Evolutionary conservation across 2,329 filamentous ascomycete species (phyloP), one percentile per base, ranked within the genome.

Genomic region (Penicillium concentricum): DNA sequence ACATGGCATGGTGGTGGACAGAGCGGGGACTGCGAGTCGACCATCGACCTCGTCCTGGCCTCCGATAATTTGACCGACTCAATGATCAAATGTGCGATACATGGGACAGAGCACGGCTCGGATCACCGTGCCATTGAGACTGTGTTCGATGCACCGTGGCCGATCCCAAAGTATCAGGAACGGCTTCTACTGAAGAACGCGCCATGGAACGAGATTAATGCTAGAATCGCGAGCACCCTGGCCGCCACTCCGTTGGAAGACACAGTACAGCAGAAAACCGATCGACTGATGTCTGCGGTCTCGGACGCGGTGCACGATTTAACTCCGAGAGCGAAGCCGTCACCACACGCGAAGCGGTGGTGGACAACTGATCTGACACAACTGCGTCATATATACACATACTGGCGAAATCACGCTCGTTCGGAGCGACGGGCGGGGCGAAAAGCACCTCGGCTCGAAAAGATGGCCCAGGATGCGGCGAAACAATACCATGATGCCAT

Each of bases 111-210:
- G 44, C 59, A 66, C 32, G 54, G 62, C 28, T 75, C 67, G 2
- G 69, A 76, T 44, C 62, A 76, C 50, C 24, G 61, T 4, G 54
- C 65, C 0, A 74, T 75, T 61, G 47, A 71, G 51, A 71, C 65
- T 1, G 54, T 67, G 5, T 73, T 74, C 43, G 60, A 73, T 50
- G 54, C 63, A 24, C 37, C 50, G 44, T 24, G 46, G 56, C 15
- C 56, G 41, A 28, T 49, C 35, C 43, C 55, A 44, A 56, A 54
- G 54, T 42, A 65, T 26, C 32, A 58, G 16, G 34, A 61, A 45
- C 37, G 55, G 56, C 61, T 65, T 41, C 49, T 67, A 39, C 57
- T 62, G 22, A 66, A 65, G 59, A 67, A 67, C 24, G 54, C 61
- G 13, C 61, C 37, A 48, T 66, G 44, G 56, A 65, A 65, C 37